Percentiles rank a stretch among this genome's conserved stretches.
phyloP scores from a whole-genome alignment of 306 rosid genomes.

The Coriaria nepalensis region DNA sequence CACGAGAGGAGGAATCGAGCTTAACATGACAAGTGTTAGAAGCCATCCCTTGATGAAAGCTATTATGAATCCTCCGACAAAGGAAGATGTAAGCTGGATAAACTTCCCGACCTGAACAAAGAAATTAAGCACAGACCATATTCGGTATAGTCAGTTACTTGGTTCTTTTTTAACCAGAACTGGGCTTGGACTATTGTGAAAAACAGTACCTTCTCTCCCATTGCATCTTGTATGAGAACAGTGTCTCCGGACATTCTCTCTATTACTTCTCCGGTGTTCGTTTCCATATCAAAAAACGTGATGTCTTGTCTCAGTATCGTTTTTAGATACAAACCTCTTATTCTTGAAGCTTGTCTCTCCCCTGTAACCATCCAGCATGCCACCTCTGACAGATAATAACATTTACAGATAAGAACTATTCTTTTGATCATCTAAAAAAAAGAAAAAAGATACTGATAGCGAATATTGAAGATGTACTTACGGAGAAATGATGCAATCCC shows the following conservation, averaged over 20 bases:
- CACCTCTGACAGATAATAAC: constrained; percentile 37
- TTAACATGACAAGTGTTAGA: constrained; percentile 60
- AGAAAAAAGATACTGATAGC: neutral
- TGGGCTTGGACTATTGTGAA: neutral
- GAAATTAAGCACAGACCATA: neutral
- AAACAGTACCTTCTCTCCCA: constrained; percentile 66
- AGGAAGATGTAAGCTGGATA: constrained; percentile 46
- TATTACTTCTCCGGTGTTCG: constrained; percentile 53
- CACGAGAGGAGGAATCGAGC: constrained; percentile 50
- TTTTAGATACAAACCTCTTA: constrained; percentile 56
- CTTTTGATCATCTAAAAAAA: neutral
- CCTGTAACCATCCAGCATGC: constrained; percentile 81
- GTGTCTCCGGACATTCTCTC: constrained; percentile 83
- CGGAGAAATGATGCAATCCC: constrained; percentile 45
- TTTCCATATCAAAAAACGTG: constrained; percentile 56
- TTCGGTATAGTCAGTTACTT: neutral
- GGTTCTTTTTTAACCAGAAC: neutral
- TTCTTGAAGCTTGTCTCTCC: constrained; percentile 72
- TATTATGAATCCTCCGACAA: constrained; percentile 47
- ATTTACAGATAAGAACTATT: neutral
- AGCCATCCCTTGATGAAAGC: constrained; percentile 73
- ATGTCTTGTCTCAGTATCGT: constrained; percentile 76
- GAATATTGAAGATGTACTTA: constrained; percentile 19
- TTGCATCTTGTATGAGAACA: constrained; percentile 77
- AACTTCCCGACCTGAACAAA: constrained; percentile 62